These are phyloP conservation scores for Umbilicaria muhlenbergii DNA, from an alignment of 495 filamentous ascomycete species.

Conservation along the genomic window DNA sequence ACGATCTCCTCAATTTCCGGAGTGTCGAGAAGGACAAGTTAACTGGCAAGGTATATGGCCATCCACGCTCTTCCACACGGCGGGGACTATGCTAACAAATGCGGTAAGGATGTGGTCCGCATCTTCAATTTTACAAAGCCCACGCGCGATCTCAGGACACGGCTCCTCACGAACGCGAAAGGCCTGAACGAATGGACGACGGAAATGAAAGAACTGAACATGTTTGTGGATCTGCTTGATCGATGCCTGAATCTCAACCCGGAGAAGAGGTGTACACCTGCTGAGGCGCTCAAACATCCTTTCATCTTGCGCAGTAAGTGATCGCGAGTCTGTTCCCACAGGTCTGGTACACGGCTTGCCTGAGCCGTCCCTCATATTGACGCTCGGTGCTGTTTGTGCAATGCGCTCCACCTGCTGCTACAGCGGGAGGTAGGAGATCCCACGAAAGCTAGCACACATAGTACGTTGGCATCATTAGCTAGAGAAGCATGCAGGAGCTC, in stretches of 20 bases:
- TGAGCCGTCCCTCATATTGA: too few relatives aligned
- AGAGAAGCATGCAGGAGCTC: too few relatives aligned
- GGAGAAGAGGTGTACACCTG: constrained; percentile 79
- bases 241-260: constrained; percentile 78
- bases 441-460: too few relatives aligned
- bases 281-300: constrained; percentile 76
- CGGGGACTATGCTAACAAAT: constrained; percentile 8
- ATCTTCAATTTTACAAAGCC: constrained; percentile 64
- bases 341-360: too few relatives aligned
- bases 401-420: too few relatives aligned
- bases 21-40: constrained; percentile 75
- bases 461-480: too few relatives aligned
- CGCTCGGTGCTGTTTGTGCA: too few relatives aligned
- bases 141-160: constrained; percentile 62
- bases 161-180: constrained; percentile 57
- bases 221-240: constrained; percentile 77
- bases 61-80: neutral
- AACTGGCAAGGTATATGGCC: constrained; percentile 51
- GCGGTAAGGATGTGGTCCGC: constrained; percentile 42
- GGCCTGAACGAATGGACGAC: constrained; percentile 44
- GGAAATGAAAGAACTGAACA: constrained; percentile 61
- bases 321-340: too few relatives aligned
- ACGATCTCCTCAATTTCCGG: constrained; percentile 72
- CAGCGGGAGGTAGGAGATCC: too few relatives aligned
- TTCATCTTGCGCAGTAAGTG: constrained; percentile 34